Conservation (phyloP, 2,329 filamentous ascomycete genomes). For the Exophiala sideris region DNA sequence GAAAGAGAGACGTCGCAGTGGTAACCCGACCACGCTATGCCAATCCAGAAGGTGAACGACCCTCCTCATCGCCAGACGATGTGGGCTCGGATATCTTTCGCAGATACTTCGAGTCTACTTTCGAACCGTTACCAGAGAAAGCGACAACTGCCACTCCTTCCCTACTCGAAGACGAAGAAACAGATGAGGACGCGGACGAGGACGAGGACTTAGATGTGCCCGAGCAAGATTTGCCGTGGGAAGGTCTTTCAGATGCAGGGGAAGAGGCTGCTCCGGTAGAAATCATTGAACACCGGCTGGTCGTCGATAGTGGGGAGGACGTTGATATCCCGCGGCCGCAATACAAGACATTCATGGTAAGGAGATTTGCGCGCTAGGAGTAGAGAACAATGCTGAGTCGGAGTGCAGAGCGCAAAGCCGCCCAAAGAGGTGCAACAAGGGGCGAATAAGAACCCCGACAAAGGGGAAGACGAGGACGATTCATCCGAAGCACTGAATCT, state of each 20-base stretch:
- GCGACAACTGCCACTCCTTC: conserved; percentile 11
- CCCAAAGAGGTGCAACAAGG: conserved; percentile 15
- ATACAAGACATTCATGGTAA: conserved; percentile 75
- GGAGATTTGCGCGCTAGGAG: conserved; percentile 3
- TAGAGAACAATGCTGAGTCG: not conserved
- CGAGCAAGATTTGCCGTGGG: conserved; percentile 53
- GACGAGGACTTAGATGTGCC: conserved; percentile 28
- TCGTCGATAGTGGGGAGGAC: conserved; percentile 40
- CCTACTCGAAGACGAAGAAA: conserved; percentile 6
- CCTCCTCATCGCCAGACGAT: conserved; percentile 35
- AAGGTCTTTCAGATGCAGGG: conserved; percentile 54
- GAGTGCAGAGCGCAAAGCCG: conserved; percentile 15
- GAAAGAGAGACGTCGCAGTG: conserved; percentile 45
- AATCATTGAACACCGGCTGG: conserved; percentile 49
- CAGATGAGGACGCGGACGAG: conserved; percentile 27
- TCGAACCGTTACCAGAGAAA: conserved; percentile 62
- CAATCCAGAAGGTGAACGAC: conserved; percentile 23
- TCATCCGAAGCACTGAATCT: conserved; percentile 63
- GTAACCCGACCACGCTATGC: conserved; percentile 21
- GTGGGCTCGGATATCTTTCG: conserved; percentile 73
- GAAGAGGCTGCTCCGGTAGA: conserved; percentile 38
- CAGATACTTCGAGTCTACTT: conserved; percentile 82
- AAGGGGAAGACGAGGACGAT: conserved; percentile 34
- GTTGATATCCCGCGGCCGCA: conserved; percentile 62
- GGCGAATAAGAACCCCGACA: conserved; percentile 2